phyloP scores from a whole-genome alignment of 2,329 filamentous ascomycete species.

The Thelonectria blattea region DNA sequence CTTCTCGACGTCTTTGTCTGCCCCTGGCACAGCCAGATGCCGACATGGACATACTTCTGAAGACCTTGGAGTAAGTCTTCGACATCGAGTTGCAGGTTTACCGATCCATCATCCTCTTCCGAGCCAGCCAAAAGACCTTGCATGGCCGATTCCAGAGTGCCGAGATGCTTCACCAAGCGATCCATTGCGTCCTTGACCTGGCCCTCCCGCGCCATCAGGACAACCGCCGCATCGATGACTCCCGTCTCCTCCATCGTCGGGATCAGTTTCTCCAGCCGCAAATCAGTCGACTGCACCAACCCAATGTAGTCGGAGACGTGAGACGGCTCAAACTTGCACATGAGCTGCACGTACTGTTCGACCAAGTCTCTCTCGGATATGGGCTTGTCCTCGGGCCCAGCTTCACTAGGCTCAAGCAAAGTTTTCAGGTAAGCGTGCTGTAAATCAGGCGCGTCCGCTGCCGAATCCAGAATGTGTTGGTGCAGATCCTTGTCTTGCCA shows the following conservation, averaged over 20 bases:
- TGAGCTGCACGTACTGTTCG: conserved; percentile 86
- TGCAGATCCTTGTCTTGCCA: conserved; percentile 69
- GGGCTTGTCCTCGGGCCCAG: conserved; percentile 42
- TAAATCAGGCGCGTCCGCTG: conserved; percentile 64
- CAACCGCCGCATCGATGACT: conserved; percentile 89
- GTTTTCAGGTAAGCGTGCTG: conserved; percentile 80
- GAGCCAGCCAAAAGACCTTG: conserved; percentile 72
- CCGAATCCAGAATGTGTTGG: conserved; percentile 65
- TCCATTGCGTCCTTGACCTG: conserved; percentile 83
- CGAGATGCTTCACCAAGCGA: conserved; percentile 80
- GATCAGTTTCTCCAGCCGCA: conserved; percentile 80
- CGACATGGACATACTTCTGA: conserved; percentile 89
- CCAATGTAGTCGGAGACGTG: conserved; percentile 89
- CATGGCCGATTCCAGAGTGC: conserved; percentile 79
- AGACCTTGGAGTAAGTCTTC: conserved; percentile 78
- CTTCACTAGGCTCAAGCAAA: conserved; percentile 69
- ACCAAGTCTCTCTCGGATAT: conserved; percentile 65
- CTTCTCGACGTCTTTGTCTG: conserved; percentile 70
- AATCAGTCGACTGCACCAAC: conserved; percentile 74
- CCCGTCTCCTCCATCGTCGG: conserved; percentile 89
- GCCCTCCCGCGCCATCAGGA: conserved; percentile 88
- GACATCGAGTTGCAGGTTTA: conserved; percentile 65
- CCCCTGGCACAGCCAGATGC: conserved; percentile 93
- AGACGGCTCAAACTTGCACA: conserved; percentile 83
- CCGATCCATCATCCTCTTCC: conserved; percentile 58